Evolutionary conservation across 78 protist species (phyloP), one percentile per base, ranked within the genome.

Genomic region (Thecamonas trahens): DNA sequence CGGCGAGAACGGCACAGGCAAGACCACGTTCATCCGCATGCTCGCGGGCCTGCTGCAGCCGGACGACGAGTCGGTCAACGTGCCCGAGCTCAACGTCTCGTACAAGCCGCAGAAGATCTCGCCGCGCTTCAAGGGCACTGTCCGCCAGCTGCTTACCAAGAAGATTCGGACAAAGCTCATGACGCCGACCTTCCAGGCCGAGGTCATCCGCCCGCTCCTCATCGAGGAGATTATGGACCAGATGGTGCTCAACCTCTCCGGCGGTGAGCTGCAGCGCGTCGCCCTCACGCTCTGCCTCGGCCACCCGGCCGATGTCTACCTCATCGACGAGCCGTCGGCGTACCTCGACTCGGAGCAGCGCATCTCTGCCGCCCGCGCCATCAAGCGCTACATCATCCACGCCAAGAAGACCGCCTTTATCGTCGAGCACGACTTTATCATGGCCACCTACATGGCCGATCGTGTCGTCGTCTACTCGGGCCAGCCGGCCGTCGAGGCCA

Each of bases 351-450:
- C 98, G 15, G 99, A 98, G 79, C 99, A 97, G 88, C 96, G 99
- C 39, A 77, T 98, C 63, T 45, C 82, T 55, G 93, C 97, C 50
- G 78, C 98, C 26, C 91, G 92, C 71, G 98, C 91, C 63, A 96
- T 97, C 91, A 93, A 92, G 91, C 74, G 91, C 52, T 79, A 29
- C 88, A 91, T 97, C 61, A 78, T 95, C 50, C 98, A 96, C 92
- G 77, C 96, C 42, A 91, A 92, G 84, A 93, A 94, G 85, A 83
- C 98, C 31, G 99, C 96, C 28, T 97, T 97, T 86, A 80, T 96
- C 59, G 99, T 97, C 40, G 99, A 98, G 85, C 99, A 98, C 91
- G 99, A 98, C 72, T 98, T 98, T 90, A 95, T 96, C 83, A 97
- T 97, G 99, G 97, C 98, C 62, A 92, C 97, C 22, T 96, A 96